Percentiles rank a stretch among this genome's conserved stretches.
phyloP scores from a whole-genome alignment of 495 filamentous ascomycete genomes.

The Penicillium tannophilum region DNA sequence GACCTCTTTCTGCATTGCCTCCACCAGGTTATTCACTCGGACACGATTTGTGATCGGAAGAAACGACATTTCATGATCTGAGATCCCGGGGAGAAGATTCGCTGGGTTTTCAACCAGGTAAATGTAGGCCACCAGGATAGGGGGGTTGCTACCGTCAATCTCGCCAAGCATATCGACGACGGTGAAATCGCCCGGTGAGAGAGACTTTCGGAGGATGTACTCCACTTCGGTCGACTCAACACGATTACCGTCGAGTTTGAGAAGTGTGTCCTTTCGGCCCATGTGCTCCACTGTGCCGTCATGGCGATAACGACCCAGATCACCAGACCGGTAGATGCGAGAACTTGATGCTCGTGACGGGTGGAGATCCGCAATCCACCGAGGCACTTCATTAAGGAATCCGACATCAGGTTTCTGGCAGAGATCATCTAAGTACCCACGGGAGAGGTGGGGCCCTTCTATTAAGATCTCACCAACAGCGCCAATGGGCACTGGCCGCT shows the following conservation, averaged over 20 bases:
- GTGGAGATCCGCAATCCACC: constrained; percentile 21
- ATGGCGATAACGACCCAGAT: constrained; percentile 71
- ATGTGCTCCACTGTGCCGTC: constrained; percentile 73
- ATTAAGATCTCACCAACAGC: constrained; percentile 58
- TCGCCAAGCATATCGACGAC: constrained; percentile 30
- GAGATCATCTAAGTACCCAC: constrained; percentile 52
- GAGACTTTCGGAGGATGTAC: constrained; percentile 19
- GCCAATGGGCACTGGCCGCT: constrained; percentile 54
- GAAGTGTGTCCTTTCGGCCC: constrained; percentile 76
- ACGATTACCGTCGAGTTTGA: constrained; percentile 78
- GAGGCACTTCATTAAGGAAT: constrained; percentile 16
- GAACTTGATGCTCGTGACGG: constrained; percentile 3
- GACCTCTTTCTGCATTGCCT: constrained; percentile 13
- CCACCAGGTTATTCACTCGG: constrained; percentile 9
- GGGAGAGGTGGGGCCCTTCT: constrained; percentile 57
- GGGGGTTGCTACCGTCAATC: constrained; percentile 25
- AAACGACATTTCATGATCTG: constrained; percentile 23
- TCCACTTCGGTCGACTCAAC: constrained; percentile 76
- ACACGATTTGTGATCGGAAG: constrained; percentile 13
- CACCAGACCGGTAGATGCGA: constrained; percentile 72
- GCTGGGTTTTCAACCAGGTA: constrained; percentile 21
- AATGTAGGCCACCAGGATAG: constrained; percentile 25
- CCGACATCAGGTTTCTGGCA: constrained; percentile 18
- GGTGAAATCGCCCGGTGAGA: constrained; percentile 20
- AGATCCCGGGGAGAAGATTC: constrained; percentile 10